A percentile compares a stretch with the other conserved stretches of the same genome.
These are phyloP conservation scores for Xylariaceae sp. DNA, from an alignment of 2,329 filamentous ascomycete species.

Conservation along the genomic window DNA sequence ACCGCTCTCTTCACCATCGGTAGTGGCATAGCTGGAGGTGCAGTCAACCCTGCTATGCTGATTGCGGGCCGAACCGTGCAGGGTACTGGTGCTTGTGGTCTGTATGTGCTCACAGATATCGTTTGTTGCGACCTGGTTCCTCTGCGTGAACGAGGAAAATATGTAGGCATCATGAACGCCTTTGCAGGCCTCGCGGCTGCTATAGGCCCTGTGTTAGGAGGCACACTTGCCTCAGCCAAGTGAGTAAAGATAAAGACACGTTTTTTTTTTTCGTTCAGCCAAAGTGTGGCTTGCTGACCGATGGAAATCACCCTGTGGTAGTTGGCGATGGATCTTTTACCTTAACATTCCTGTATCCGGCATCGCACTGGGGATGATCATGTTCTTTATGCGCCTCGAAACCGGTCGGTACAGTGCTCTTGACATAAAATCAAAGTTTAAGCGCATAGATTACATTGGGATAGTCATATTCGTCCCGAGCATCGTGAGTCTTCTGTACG, in stretches of 20 bases:
- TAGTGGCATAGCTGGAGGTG: slow-evolving; percentile 52
- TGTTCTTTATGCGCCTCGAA: neutral
- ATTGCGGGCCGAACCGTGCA: slow-evolving; percentile 51
- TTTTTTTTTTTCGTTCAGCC: too few relatives aligned
- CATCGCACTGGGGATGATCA: neutral
- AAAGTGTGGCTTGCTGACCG: too few relatives aligned
- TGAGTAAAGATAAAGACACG: too few relatives aligned
- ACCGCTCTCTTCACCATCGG: slow-evolving; percentile 53
- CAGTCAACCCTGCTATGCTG: slow-evolving; percentile 47
- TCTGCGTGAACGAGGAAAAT: slow-evolving; percentile 51
- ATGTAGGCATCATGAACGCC: slow-evolving; percentile 42
- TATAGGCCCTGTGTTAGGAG: slow-evolving; percentile 40
- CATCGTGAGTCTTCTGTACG: neutral
- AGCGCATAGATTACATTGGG: neutral
- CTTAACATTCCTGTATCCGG: neutral
- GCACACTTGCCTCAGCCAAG: slow-evolving; percentile 20
- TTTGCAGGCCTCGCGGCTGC: slow-evolving; percentile 41
- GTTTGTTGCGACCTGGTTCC: slow-evolving; percentile 57
- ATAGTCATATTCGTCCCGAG: neutral
- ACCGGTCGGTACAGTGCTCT: too few relatives aligned
- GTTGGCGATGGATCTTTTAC: neutral
- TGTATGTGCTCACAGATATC: slow-evolving; percentile 51
- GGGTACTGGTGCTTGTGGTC: slow-evolving; percentile 43
- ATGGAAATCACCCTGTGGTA: too few relatives aligned
- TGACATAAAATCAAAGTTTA: neutral